These are phyloP conservation scores for Platismatia glauca DNA, from an alignment of 495 filamentous ascomycete species.

Conservation along the genomic window DNA sequence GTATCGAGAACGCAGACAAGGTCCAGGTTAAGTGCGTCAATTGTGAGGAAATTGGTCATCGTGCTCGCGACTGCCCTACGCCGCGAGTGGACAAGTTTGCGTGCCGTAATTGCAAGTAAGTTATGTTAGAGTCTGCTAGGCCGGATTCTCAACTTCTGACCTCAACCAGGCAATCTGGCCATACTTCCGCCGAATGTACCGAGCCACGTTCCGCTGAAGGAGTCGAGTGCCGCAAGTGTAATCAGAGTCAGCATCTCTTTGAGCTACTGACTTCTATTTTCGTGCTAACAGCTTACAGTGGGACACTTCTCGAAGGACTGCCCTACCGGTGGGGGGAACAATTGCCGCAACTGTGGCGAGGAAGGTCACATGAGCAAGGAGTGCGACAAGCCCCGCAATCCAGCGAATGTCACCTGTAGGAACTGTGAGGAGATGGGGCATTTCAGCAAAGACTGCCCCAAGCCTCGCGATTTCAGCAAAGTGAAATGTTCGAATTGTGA, in stretches of 20 bases:
- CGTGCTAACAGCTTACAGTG: constrained; percentile 34
- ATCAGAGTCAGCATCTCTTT: constrained; percentile 44
- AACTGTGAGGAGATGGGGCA: constrained; percentile 72
- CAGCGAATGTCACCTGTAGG: constrained; percentile 47
- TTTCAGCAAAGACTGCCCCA: constrained; percentile 59
- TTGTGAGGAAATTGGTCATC: constrained; percentile 61
- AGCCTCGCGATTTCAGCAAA: constrained; percentile 64
- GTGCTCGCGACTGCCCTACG: constrained; percentile 57
- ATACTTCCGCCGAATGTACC: constrained; percentile 52
- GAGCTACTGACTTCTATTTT: constrained; percentile 2
- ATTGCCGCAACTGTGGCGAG: constrained; percentile 55
- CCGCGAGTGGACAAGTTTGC: constrained; percentile 43
- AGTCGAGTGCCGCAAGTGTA: constrained; percentile 75
- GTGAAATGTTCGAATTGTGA: constrained; percentile 71
- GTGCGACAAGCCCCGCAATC: constrained; percentile 45
- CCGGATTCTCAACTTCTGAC: constrained; percentile 16
- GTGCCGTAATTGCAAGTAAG: constrained; percentile 78
- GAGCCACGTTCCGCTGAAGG: constrained; percentile 62
- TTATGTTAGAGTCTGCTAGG: constrained; percentile 8
- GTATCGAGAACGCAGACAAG: constrained; percentile 37
- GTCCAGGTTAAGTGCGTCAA: constrained; percentile 61
- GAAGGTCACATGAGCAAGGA: constrained; percentile 48
- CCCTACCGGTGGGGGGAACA: constrained; percentile 46
- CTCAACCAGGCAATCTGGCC: constrained; percentile 42
- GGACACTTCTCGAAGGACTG: constrained; percentile 85